Evolutionary conservation across 192 early-diverging fungal species (phyloP), one percentile per base, ranked within the genome.

Genomic region (Backusella morwellensis): DNA sequence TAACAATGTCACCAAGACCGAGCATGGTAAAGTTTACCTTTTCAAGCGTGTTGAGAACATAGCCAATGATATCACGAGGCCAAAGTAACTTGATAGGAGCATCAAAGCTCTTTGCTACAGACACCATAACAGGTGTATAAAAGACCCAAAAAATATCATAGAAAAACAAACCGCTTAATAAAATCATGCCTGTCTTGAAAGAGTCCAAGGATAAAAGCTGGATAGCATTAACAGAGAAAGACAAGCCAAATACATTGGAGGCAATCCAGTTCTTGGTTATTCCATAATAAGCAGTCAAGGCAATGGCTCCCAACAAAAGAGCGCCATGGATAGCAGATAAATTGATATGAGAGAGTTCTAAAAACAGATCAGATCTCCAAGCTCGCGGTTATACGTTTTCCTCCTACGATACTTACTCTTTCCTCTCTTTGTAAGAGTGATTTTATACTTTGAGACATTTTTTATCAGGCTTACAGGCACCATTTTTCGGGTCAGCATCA

Each of bases 91-190:
- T 99, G 82, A 99, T 95, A 38, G 97, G 97, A 6, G 94, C 96
- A 79, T 99, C 97, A 70, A 98, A 95, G 73, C 90, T 93, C 86
- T 94, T 97, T 50, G 97, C 97, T 26, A 99, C 97, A 8, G 93
- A 93, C 6, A 98, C 97, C 97, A 99, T 99, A 21, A 99, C 97
- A 44, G 96, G 93, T 6, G 97, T 98, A 41, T 96, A 96, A 88
- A 99, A 99, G 75, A 99, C 97, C 97, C 97, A 99, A 77, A 98
- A 99, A 68, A 99, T 91, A 83, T 99, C 97, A 80, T 99, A 99
- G 32, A 97, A 81, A 85, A 99, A 99, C 52, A 99, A 84, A 19
- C 94, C 97, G 26, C 89, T 83, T 35, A 99, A 90, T 68, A 99
- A 88, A 35, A 96, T 94, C 86, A 97, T 96, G n/a, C 97, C 97